These are phyloP conservation scores for Globisporangium spiculum DNA, from an alignment of 352 stramenopile genomes.

Conservation along the genomic window DNA sequence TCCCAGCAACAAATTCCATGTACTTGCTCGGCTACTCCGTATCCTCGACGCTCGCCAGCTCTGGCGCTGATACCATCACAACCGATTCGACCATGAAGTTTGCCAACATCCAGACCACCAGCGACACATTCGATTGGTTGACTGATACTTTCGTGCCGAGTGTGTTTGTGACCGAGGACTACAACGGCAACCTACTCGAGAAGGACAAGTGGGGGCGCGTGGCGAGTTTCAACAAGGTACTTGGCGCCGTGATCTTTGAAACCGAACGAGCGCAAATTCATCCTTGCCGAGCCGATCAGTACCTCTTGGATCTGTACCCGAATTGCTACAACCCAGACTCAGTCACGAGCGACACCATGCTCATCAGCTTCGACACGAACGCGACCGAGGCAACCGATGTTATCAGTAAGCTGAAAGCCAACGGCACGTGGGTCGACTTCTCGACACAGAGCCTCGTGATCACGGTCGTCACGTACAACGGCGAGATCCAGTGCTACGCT, in stretches of 20 bases:
- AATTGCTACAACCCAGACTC: conserved; percentile 37
- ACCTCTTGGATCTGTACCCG: conserved; percentile 39
- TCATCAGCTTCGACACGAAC: conserved; percentile 51
- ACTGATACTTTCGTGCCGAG: conserved; percentile 35
- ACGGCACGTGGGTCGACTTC: conserved; percentile 39
- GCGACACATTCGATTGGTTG: conserved; percentile 48
- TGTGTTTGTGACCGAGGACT: conserved; percentile 48
- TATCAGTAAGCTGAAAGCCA: conserved; percentile 26
- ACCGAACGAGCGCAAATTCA: conserved; percentile 21
- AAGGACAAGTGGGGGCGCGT: conserved; percentile 28
- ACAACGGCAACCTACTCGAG: conserved; percentile 37
- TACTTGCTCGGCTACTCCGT: conserved; percentile 36
- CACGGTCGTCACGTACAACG: conserved; percentile 54
- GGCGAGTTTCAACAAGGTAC: conserved; percentile 32
- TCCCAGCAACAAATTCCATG: conserved; percentile 28
- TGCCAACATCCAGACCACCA: conserved; percentile 33
- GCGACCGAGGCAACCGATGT: conserved; percentile 21
- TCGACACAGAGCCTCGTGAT: conserved; percentile 36
- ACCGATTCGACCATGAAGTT: conserved; percentile 45
- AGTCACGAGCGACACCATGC: conserved; percentile 20
- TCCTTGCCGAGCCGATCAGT: conserved; percentile 27
- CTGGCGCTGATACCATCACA: conserved; percentile 46
- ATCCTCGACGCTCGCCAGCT: conserved; percentile 30
- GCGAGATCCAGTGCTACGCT: conserved; percentile 42
- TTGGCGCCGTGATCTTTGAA: conserved; percentile 36